Conservation (phyloP, 2,329 filamentous ascomycete species). For the Hypoxylon sp. region DNA sequence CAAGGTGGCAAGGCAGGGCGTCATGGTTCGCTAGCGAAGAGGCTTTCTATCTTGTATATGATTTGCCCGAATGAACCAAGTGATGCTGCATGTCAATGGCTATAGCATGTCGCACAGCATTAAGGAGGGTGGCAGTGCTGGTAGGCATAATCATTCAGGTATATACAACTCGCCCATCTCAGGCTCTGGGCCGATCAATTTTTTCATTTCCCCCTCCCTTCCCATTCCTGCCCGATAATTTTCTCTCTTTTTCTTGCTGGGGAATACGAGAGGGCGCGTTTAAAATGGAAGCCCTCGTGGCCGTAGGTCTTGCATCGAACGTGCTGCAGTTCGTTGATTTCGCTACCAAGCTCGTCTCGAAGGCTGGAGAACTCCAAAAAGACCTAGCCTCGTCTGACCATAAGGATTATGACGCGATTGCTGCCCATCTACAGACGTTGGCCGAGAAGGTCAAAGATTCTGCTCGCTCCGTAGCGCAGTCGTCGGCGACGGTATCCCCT, state of each 20-base stretch:
- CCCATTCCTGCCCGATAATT: background rate
- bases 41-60: no score
- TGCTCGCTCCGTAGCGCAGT: slow-evolving; percentile 12
- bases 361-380: slow-evolving; percentile 20
- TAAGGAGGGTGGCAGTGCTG: background rate
- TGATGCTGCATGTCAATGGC: no score
- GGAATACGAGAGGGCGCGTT: background rate
- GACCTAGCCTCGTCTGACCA: slow-evolving; percentile 28
- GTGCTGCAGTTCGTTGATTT: slow-evolving; percentile 35
- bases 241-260: background rate
- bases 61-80: no score
- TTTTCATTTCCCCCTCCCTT: background rate
- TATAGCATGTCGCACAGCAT: background rate
- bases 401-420: slow-evolving; percentile 17
- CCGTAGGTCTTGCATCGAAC: slow-evolving; percentile 34
- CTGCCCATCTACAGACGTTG: slow-evolving; percentile 19
- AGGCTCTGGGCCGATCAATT: background rate
- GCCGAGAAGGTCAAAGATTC: slow-evolving; percentile 14
- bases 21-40: background rate
- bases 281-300: slow-evolving; percentile 30
- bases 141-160: background rate
- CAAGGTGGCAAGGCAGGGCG: background rate
- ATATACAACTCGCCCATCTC: background rate
- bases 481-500: slow-evolving; percentile 4
- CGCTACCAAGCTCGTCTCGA: slow-evolving; percentile 23